Percentiles rank a stretch among this genome's conserved stretches.
phyloP scores from a whole-genome alignment of 805 yeast species.

The Candida alai region DNA sequence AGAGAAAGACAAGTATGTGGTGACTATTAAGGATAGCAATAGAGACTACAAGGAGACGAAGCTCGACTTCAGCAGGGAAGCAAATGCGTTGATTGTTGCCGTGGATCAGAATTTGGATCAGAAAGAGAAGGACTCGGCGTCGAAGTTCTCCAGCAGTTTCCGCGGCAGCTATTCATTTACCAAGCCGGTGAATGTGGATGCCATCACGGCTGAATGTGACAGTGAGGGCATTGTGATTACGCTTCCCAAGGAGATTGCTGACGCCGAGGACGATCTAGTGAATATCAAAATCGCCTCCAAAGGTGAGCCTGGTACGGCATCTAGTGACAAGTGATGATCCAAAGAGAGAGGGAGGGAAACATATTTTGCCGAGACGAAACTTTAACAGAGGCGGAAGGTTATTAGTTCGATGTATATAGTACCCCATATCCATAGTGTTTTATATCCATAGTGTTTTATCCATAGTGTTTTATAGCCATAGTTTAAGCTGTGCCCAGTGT shows the following conservation, averaged over 20 bases:
- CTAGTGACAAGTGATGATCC: too few relatives aligned
- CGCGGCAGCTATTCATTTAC: slow-evolving; percentile 2
- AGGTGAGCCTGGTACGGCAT: too few relatives aligned
- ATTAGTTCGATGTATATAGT: too few relatives aligned
- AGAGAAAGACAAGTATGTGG: slow-evolving; percentile 2
- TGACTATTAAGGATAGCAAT: slow-evolving; percentile 1
- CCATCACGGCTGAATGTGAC: slow-evolving; percentile 1
- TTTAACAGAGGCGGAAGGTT: too few relatives aligned
- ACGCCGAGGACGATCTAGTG: slow-evolving; percentile 1
- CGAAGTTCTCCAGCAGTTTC: slow-evolving; percentile 3
- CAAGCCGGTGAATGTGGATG: slow-evolving; percentile 1
- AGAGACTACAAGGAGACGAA: not conserved
- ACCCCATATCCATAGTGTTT: too few relatives aligned
- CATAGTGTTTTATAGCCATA: too few relatives aligned
- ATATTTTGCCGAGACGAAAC: too few relatives aligned
- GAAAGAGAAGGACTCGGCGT: slow-evolving; percentile 1
- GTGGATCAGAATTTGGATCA: slow-evolving; percentile 2
- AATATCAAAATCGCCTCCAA: slow-evolving; percentile 2
- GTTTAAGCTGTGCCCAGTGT: too few relatives aligned
- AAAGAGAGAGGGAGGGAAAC: too few relatives aligned
- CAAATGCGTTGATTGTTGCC: not conserved
- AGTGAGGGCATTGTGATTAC: slow-evolving; percentile 2
- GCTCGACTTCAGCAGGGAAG: slow-evolving; percentile 2
- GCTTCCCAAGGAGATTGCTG: slow-evolving; percentile 1
- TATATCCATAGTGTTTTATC: too few relatives aligned